A percentile compares a stretch with the other conserved stretches of the same genome.
These are phyloP conservation scores for Hirschioporus abietinus DNA, from an alignment of 768 basidiomycete species.

Conservation along the genomic window DNA sequence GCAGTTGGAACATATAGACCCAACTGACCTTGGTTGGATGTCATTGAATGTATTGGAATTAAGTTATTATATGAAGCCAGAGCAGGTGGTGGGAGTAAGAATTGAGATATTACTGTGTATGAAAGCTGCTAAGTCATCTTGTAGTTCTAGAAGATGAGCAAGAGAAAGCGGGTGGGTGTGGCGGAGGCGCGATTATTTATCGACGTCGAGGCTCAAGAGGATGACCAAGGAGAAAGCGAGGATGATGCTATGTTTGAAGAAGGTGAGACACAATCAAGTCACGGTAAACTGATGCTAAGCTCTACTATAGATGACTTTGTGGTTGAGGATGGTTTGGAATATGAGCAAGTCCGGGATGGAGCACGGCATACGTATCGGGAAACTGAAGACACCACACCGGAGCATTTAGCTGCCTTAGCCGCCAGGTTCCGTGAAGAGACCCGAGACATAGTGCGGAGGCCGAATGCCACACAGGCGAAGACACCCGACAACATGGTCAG, in stretches of 20 bases:
- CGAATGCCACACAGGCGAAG: neutral
- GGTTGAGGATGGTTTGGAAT: neutral
- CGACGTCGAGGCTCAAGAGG: neutral
- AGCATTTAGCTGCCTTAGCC: neutral
- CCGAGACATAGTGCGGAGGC: neutral
- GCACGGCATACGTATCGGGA: neutral
- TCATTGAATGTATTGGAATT: too few species aligned
- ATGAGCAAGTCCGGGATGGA: neutral
- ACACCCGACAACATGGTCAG: neutral
- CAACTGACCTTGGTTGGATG: too few species aligned
- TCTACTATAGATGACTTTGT: neutral
- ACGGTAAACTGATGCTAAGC: neutral
- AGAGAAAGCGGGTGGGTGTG: too few species aligned
- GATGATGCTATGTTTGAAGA: neutral
- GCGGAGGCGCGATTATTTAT: neutral
- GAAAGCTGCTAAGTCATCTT: too few species aligned
- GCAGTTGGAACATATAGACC: too few species aligned
- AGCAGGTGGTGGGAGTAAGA: too few species aligned
- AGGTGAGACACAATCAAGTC: neutral
- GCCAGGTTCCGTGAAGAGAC: neutral
- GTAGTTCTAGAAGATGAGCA: too few species aligned
- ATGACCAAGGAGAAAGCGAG: neutral
- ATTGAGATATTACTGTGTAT: too few species aligned
- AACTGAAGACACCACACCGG: neutral
- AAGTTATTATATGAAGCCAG: too few species aligned